phyloP scores from a whole-genome alignment of 164 flowering plant genomes.

The Annona squamosa region DNA sequence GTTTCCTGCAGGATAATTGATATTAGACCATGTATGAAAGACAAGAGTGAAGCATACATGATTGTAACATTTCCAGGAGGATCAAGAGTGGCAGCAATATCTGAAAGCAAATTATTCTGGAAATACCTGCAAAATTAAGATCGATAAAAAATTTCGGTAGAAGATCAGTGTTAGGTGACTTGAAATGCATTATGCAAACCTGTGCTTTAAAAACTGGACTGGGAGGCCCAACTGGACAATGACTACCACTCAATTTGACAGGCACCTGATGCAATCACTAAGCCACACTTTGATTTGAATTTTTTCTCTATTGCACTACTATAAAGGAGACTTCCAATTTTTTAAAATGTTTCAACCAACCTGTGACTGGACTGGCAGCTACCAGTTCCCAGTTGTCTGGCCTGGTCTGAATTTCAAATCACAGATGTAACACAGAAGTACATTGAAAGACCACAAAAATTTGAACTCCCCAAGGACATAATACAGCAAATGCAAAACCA shows the following conservation, averaged over 20 bases:
- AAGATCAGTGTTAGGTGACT: not conserved
- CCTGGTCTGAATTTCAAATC: not conserved
- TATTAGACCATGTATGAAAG: not conserved
- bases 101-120: constrained; percentile 53
- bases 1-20: not conserved
- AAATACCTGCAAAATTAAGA: constrained; percentile 53
- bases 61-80: constrained; percentile 65
- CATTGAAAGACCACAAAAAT: not conserved
- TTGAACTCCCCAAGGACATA: not conserved
- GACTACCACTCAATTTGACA: too few species aligned
- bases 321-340: too few species aligned
- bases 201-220: too few species aligned
- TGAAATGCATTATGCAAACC: too few species aligned
- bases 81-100: constrained; percentile 34
- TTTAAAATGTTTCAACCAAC: too few species aligned
- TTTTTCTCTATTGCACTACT: too few species aligned
- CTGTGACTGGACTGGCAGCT: too few species aligned
- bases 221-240: too few species aligned
- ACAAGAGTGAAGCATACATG: constrained; percentile 32
- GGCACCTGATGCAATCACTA: too few species aligned
- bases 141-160: constrained; percentile 2
- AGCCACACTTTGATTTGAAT: too few species aligned
- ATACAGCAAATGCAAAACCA: not conserved
- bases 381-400: too few species aligned
- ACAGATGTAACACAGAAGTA: not conserved